A percentile compares a stretch with the other conserved stretches of the same genome.
phyloP scores from a whole-genome alignment of 164 flowering plant genomes.

The Vitis labrusca region DNA sequence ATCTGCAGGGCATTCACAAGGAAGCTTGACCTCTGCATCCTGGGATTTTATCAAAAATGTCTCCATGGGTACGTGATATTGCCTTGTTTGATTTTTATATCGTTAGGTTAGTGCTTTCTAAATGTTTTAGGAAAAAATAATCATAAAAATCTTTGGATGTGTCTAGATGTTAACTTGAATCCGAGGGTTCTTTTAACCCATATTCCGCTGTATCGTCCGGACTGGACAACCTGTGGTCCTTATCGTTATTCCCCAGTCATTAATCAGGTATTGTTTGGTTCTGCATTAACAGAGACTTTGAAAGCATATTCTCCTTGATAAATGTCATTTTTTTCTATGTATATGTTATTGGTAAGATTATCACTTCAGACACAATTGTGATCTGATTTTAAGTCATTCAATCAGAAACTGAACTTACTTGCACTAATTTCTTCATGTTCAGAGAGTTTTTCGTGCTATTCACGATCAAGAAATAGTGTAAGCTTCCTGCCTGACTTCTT shows the following conservation, averaged over 20 bases:
- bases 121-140: neutral
- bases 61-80: slow-evolving; percentile 49
- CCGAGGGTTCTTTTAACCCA: slow-evolving; percentile 85
- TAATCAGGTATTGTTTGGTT: slow-evolving; percentile 60
- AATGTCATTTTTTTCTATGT: neutral
- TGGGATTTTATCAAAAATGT: slow-evolving; percentile 71
- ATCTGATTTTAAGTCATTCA: neutral
- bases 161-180: slow-evolving; percentile 34
- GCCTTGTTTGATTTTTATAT: slow-evolving; percentile 6
- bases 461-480: slow-evolving; percentile 58
- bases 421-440: slow-evolving; percentile 21
- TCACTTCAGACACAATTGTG: neutral
- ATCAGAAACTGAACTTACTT: slow-evolving; percentile 12
- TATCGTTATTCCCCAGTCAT: slow-evolving; percentile 69
- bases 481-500: slow-evolving; percentile 26
- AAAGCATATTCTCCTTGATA: neutral
- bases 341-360: neutral
- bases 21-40: slow-evolving; percentile 39
- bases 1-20: slow-evolving; percentile 51
- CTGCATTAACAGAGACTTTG: neutral
- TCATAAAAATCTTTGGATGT: slow-evolving; percentile 4
- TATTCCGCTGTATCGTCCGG: slow-evolving; percentile 84
- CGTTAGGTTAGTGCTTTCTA: neutral
- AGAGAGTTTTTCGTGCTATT: slow-evolving; percentile 52
- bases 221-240: slow-evolving; percentile 74